Base-by-base conservation (phyloP, 805 yeast species). In the Teunomyces stri region DNA sequence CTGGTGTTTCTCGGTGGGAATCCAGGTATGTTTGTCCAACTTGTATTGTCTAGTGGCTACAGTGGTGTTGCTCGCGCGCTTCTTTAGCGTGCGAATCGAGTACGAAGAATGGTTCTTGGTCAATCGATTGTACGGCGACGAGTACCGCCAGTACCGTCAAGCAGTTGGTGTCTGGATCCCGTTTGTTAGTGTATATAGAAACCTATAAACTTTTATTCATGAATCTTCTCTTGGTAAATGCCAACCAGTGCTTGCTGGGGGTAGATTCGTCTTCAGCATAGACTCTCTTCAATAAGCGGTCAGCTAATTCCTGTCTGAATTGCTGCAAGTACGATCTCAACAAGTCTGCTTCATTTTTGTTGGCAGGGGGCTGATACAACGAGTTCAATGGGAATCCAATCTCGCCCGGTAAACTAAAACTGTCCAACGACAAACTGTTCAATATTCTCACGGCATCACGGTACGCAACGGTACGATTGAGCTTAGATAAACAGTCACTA, bases 191-290 rank as follows among this genome's bases (percentile, higher is more conserved):
- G 20, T 18, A 6, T 37, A 6, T 21, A 37, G 25, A 37, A 21
- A 20, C n/a, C 39, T 62, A 85, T 58, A 89, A 76, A 56, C 87
- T 80, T 68, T 91, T 89, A 72, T 94, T 94, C 99, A 94, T 94
- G 66, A 94, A 94, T 65, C 89, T 82, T 70, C 96, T 86, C 72
- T 94, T 84, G 34, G 96, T 87, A 68, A 94, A 94, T 1, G 97
- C 96, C 60, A 94, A 72, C 99, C 99, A 94, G 71, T 80, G 84
- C 68, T 92, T 94, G 58, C 92, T 86, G 33, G 99, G 98, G 22
- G 51, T 53, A 7, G 70, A 60, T 43, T 70, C 72, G 44, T 79
- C 81, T 12, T 81, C 87, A 29, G 69, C 75, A 63, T 87, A 89
- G 38, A 94, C 73, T 60, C 90, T 78, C 56, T 76, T 80, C 55